Base-by-base conservation (phyloP, 2,329 filamentous ascomycete genomes). In the Phialocephala sp. region DNA sequence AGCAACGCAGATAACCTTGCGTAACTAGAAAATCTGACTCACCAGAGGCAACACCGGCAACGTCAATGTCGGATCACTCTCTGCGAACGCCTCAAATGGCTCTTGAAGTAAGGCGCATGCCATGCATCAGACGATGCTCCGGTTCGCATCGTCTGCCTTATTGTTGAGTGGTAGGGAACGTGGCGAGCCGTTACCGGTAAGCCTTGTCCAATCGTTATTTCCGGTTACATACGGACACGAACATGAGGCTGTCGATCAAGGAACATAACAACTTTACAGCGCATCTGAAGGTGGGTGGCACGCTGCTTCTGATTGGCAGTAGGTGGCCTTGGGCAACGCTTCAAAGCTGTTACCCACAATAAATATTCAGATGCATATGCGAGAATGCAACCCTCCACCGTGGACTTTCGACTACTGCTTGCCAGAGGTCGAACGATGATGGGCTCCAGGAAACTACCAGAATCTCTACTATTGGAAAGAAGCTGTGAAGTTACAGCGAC, bases 361-460 rank as follows among this genome's bases (percentile, higher is more conserved):
- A 22, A 11, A 50, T 50, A 50, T 50, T 24, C 2, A n/a, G 45
- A 50, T 20, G n/a, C 45, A 11, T 50, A 50, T 20, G n/a, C 22
- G 45, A 22, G 45, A 50, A 50, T 50, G 45, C 45, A 24, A 50
- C 45, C 45, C 45, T 50, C 45, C 45, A 22, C 22, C 20, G 45
- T 50, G 9, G n/a, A 50, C 27, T 11, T 14, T 22, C 2, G n/a
- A 22, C n/a, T 8, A 1, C 45, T 50, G 12, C n/a, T 50, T 24
- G 45, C n/a, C 45, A 50, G n/a, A 50, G 12, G 45, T 14, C 45
- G 45, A 50, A 24, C 20, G 11, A 22, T 50, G 4, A 22, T 22
- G 45, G 45, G 20, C n/a, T 24, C 43, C 8, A 22, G 45, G 12
- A 8, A 43, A n/a, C 18, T 6, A 20, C 20, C n/a, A 5, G 6